phyloP scores from a whole-genome alignment of 1,139 yeast genomes.

The Blastobotrys illinoisensis region DNA sequence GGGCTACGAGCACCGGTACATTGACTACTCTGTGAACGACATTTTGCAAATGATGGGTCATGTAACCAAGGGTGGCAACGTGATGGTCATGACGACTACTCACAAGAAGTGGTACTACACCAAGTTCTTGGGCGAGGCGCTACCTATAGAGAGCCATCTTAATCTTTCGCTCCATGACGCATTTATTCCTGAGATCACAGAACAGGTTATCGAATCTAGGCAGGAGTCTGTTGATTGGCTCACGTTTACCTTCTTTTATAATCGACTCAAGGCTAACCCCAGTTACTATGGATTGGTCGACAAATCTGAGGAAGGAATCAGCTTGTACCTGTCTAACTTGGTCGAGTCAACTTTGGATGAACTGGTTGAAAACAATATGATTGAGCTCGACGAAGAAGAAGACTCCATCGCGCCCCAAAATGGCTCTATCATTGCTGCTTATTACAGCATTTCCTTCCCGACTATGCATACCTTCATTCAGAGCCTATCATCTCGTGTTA shows the following conservation, averaged over 20 bases:
- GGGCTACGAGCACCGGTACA: constrained; percentile 63
- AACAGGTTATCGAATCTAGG: constrained; percentile 56
- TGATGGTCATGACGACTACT: constrained; percentile 52
- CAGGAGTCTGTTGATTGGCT: constrained; percentile 92
- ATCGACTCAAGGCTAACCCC: constrained; percentile 77
- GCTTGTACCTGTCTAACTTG: constrained; percentile 75
- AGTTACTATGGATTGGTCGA: constrained; percentile 77
- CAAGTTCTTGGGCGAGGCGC: constrained; percentile 64
- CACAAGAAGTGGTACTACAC: constrained; percentile 59
- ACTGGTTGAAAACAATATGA: constrained; percentile 50
- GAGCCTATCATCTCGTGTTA: constrained; percentile 51
- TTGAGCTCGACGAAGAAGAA: constrained; percentile 49
- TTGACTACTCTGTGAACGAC: constrained; percentile 64
- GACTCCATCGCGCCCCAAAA: constrained; percentile 53
- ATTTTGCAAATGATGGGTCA: constrained; percentile 72
- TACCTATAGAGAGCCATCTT: constrained; percentile 80
- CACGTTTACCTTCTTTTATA: constrained; percentile 75
- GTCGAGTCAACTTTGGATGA: constrained; percentile 72
- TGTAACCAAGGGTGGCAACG: constrained; percentile 41
- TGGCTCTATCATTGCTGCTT: constrained; percentile 70
- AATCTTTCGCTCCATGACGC: constrained; percentile 56
- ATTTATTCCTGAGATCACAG: constrained; percentile 65
- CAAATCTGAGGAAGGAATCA: constrained; percentile 59
- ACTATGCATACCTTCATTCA: constrained; percentile 59
- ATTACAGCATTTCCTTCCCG: constrained; percentile 56